phyloP scores from a whole-genome alignment of 1,284 basidiomycete species.

The Microbotryomycetes sp. region DNA sequence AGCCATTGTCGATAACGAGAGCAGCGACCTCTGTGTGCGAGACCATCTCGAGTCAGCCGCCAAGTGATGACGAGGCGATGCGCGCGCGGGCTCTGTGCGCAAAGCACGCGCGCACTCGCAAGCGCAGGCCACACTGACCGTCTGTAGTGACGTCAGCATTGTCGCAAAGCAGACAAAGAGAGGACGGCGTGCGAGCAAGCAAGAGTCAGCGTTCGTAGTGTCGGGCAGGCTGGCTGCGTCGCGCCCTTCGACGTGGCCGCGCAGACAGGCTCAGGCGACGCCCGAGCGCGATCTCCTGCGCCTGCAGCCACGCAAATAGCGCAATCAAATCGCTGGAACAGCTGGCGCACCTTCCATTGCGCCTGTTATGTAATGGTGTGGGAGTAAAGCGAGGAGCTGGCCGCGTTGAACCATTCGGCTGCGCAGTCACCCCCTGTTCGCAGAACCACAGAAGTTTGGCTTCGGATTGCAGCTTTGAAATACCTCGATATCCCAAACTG shows the following conservation, averaged over 20 bases:
- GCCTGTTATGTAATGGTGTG: background rate
- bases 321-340: background rate
- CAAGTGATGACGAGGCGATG: background rate
- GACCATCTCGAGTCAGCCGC: background rate
- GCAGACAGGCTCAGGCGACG: too few species aligned
- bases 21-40: constrained; percentile 36
- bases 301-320: background rate
- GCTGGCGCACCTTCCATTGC: constrained; percentile 15
- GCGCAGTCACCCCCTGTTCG: too few species aligned
- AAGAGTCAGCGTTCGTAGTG: background rate
- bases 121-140: background rate
- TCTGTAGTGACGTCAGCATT: too few species aligned
- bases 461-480: too few species aligned
- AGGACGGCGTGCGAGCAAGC: background rate
- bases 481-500: too few species aligned
- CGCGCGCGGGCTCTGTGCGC: background rate
- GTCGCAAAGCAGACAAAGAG: too few species aligned
- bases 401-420: background rate
- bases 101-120: background rate
- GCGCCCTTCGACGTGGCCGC: background rate
- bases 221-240: too few species aligned
- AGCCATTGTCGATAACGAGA: constrained; percentile 41
- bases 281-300: background rate
- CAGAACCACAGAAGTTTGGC: too few species aligned
- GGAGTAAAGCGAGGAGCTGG: background rate